Percentiles rank a stretch among this genome's conserved stretches.
These are phyloP conservation scores for Turnera subulata DNA, from an alignment of 345 rosid genomes.

Conservation along the genomic window DNA sequence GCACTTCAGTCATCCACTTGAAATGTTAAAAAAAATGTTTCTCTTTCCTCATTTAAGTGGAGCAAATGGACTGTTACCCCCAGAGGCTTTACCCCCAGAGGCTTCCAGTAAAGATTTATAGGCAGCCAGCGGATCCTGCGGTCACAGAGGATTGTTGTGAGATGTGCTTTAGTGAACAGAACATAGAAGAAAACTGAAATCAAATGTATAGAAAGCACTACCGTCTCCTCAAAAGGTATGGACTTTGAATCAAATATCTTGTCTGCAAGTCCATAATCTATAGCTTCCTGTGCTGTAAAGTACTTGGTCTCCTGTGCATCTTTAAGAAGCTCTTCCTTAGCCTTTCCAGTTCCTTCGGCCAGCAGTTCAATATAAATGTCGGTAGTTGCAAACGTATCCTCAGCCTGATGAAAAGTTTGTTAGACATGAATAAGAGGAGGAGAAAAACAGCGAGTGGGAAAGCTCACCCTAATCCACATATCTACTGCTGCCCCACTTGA, in stretches of 20 bases:
- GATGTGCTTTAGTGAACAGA: not conserved
- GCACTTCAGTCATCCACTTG: no score
- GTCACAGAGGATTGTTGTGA: no score
- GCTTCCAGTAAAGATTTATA: no score
- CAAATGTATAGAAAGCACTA: constrained; percentile 4
- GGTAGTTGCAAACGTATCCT: constrained; percentile 69
- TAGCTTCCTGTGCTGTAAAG: constrained; percentile 63
- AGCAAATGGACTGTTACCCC: no score
- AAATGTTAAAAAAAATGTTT: no score
- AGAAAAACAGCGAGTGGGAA: constrained; percentile 10
- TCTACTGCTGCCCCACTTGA: constrained; percentile 82
- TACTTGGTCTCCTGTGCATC: constrained; percentile 70
- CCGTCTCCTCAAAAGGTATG: no score
- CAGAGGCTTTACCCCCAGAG: no score
- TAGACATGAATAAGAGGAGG: not conserved
- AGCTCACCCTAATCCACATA: constrained; percentile 78
- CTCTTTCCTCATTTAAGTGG: no score
- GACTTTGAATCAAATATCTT: constrained; percentile 30
- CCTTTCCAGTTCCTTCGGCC: constrained; percentile 70
- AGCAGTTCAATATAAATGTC: constrained; percentile 65
- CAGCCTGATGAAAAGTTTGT: constrained; percentile 44
- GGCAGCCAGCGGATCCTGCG: no score
- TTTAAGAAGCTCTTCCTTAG: constrained; percentile 68
- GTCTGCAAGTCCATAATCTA: constrained; percentile 87
- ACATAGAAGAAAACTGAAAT: constrained; percentile 2